A percentile compares a stretch with the other conserved stretches of the same genome.
Evolutionary conservation across 75 land plant genomes (phyloP).

Genomic region (Pseudotsuga menziesii): DNA sequence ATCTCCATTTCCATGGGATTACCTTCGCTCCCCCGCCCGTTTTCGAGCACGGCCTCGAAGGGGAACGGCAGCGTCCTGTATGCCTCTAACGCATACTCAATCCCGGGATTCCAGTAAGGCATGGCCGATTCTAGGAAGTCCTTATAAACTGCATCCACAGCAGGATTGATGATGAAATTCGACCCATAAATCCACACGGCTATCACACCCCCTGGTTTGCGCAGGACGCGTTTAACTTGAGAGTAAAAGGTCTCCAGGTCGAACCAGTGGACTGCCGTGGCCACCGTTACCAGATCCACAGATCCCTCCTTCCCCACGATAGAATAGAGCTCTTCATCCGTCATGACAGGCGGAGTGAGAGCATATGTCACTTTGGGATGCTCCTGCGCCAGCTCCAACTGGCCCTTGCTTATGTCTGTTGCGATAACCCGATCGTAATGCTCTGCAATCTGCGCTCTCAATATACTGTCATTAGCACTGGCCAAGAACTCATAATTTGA

Average conservation of each 20-base stretch:
- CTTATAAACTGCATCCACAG: background rate
- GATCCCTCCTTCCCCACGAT: conserved; percentile 29
- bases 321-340: conserved; percentile 16
- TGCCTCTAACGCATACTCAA: conserved; percentile 5
- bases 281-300: conserved; percentile 43
- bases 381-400: conserved; percentile 21
- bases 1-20: too few species aligned
- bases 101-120: conserved; percentile 24
- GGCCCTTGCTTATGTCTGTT: conserved; percentile 44
- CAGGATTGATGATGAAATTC: background rate
- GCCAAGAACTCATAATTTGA: too few species aligned
- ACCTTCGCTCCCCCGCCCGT: background rate
- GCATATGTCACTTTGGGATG: conserved; percentile 38
- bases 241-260: conserved; percentile 45
- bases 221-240: conserved; percentile 31
- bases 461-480: too few species aligned
- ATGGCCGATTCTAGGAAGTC: background rate
- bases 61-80: conserved; percentile 42
- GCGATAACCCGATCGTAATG: conserved; percentile 49
- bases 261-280: conserved; percentile 62
- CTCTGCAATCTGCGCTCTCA: conserved; percentile 32
- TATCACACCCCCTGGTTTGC: conserved; percentile 43
- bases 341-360: conserved; percentile 14
- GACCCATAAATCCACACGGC: conserved; percentile 48
- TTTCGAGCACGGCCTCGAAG: conserved; percentile 23